These are phyloP conservation scores for Crucihimalaya himalaica DNA, from an alignment of 345 rosid species.

Conservation along the genomic window DNA sequence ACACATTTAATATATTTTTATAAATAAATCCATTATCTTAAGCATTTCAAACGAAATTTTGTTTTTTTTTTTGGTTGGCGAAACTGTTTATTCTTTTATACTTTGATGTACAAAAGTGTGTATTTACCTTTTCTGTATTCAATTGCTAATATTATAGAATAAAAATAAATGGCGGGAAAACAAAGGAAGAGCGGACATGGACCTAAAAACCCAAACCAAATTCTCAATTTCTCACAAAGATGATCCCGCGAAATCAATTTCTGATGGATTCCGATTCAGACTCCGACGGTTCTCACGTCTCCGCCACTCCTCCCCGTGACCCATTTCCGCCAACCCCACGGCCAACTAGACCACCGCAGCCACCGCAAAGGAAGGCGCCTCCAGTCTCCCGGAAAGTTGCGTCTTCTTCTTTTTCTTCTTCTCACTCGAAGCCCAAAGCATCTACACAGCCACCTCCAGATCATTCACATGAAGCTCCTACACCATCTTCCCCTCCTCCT, in stretches of 20 bases:
- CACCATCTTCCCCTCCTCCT: slow-evolving; percentile 29
- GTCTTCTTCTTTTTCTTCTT: slow-evolving; percentile 40
- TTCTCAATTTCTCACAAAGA: neutral
- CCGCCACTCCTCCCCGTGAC: slow-evolving; percentile 86
- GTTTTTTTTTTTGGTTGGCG: too few species aligned
- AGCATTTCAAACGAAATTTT: too few species aligned
- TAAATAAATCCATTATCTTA: too few species aligned
- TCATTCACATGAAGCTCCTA: slow-evolving; percentile 21
- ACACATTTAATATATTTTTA: too few species aligned
- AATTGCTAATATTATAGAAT: neutral
- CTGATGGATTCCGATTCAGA: slow-evolving; percentile 79
- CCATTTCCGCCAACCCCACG: slow-evolving; percentile 29
- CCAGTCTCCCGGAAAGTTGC: slow-evolving; percentile 18
- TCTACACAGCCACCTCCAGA: slow-evolving; percentile 35
- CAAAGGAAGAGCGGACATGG: slow-evolving; percentile 4
- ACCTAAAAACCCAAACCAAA: neutral
- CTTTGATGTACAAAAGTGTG: too few species aligned
- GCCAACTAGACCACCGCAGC: neutral
- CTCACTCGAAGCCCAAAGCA: slow-evolving; percentile 36
- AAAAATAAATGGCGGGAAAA: slow-evolving; percentile 35
- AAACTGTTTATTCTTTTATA: too few species aligned
- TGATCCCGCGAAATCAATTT: neutral
- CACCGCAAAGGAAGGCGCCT: slow-evolving; percentile 13
- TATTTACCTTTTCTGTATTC: too few species aligned
- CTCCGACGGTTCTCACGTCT: slow-evolving; percentile 84